Conservation (phyloP, 179 eudicot genomes). For the Dionaea muscipula region DNA sequence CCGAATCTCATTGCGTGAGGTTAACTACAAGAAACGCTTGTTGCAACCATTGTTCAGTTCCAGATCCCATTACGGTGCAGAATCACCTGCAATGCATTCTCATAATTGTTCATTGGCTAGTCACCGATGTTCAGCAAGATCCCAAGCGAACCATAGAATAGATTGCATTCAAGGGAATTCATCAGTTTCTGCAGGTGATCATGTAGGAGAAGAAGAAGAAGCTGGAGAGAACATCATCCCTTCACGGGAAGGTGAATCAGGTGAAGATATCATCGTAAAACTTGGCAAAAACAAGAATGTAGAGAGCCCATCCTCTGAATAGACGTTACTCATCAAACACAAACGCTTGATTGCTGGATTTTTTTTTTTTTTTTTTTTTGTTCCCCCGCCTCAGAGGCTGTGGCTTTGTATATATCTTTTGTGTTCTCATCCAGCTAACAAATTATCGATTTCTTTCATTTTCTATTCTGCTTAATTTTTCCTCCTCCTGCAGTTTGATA, state of each 20-base stretch:
- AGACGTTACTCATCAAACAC: conserved; percentile 7
- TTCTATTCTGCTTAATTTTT: no score
- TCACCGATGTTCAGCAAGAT: conserved; percentile 23
- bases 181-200: conserved; percentile 9
- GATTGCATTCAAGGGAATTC: conserved; percentile 24
- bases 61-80: conserved; percentile 24
- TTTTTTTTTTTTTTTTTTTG: no score
- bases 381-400: no score
- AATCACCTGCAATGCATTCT: conserved; percentile 18
- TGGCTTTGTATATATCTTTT: no score
- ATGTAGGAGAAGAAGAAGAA: conserved; percentile 18
- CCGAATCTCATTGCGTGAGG: conserved; percentile 63
- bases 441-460: no score
- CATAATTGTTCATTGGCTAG: conserved; percentile 21
- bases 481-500: no score
- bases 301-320: conserved; percentile 47
- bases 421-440: no score
- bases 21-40: conserved; percentile 42
- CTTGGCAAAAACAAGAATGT: conserved; percentile 22
- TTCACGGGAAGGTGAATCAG: conserved; percentile 19
- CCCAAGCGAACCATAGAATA: conserved; percentile 19
- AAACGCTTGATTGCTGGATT: no score
- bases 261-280: conserved; percentile 15
- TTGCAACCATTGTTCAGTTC: conserved; percentile 68
- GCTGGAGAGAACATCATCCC: no score